These are phyloP conservation scores for Aspergillus tamarii DNA, from an alignment of 2,329 filamentous ascomycete genomes.

Conservation along the genomic window DNA sequence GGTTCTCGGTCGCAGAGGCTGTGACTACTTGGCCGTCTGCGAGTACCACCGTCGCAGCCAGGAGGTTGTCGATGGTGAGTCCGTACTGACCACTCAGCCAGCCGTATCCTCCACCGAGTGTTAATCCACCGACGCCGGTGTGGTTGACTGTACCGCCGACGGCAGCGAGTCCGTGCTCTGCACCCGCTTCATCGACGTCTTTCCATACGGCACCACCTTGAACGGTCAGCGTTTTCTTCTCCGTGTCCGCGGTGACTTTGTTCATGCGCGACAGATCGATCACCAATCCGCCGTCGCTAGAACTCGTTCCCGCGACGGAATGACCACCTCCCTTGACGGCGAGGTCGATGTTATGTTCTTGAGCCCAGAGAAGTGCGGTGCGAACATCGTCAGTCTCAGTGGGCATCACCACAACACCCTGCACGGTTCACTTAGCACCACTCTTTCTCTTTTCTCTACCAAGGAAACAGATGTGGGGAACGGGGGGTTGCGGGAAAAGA, in stretches of 20 bases:
- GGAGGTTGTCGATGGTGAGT: conserved; percentile 56
- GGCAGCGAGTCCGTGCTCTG: conserved; percentile 58
- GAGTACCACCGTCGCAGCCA: conserved; percentile 43
- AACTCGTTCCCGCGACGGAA: conserved; percentile 58
- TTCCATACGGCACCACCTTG: conserved; percentile 60
- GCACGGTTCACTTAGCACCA: not conserved
- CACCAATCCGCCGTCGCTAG: conserved; percentile 59
- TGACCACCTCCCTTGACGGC: conserved; percentile 42
- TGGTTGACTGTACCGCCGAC: conserved; percentile 66
- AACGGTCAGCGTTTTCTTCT: conserved; percentile 50
- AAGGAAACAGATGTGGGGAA: not conserved
- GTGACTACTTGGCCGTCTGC: conserved; percentile 44
- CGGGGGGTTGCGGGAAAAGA: too few species aligned
- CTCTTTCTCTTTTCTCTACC: not conserved
- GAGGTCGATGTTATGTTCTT: conserved; percentile 32
- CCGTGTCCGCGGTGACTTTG: conserved; percentile 52
- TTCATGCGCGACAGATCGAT: conserved; percentile 60
- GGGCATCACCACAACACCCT: conserved; percentile 53
- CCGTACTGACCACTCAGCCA: conserved; percentile 59
- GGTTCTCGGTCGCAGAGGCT: conserved; percentile 48
- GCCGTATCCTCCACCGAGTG: conserved; percentile 63
- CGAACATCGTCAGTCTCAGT: conserved; percentile 46
- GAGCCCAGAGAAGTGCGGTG: conserved; percentile 50
- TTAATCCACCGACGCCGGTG: conserved; percentile 64
- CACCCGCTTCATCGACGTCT: conserved; percentile 59